Evolutionary conservation across 345 rosid species (phyloP).

Genomic region (Populus pruinosa): DNA sequence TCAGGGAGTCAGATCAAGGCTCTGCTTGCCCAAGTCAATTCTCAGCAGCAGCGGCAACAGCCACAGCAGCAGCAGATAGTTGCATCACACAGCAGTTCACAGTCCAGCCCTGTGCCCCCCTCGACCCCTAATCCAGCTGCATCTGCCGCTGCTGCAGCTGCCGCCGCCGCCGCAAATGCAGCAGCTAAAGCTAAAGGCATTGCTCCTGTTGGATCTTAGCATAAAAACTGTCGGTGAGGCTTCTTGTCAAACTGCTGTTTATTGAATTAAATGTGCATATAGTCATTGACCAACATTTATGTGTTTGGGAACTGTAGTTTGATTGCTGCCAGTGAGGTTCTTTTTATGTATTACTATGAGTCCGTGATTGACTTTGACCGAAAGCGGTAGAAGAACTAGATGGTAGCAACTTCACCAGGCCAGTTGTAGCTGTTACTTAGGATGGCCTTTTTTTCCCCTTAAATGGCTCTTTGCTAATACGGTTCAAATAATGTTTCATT

Average conservation of each 20-base stretch:
- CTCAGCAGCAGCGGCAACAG: constrained; percentile 50
- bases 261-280: constrained; percentile 33
- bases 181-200: constrained; percentile 63
- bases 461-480: not conserved
- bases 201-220: constrained; percentile 83
- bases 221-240: constrained; percentile 8
- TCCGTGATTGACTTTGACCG: constrained; percentile 5
- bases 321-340: constrained; percentile 20
- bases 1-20: constrained; percentile 74
- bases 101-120: constrained; percentile 67
- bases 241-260: constrained; percentile 7
- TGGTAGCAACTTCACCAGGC: constrained; percentile 9
- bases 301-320: constrained; percentile 20
- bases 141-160: constrained; percentile 51
- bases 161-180: constrained; percentile 63
- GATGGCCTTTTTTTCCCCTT: not conserved
- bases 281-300: constrained; percentile 9
- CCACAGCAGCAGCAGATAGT: constrained; percentile 47
- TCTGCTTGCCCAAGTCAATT: constrained; percentile 57
- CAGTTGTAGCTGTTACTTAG: constrained; percentile 15
- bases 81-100: constrained; percentile 41
- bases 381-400: constrained; percentile 14
- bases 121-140: constrained; percentile 71
- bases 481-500: not conserved
- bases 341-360: constrained; percentile 22